These are phyloP conservation scores for Coemansia sp. DNA, from an alignment of 192 early-diverging fungal genomes.

Conservation along the genomic window DNA sequence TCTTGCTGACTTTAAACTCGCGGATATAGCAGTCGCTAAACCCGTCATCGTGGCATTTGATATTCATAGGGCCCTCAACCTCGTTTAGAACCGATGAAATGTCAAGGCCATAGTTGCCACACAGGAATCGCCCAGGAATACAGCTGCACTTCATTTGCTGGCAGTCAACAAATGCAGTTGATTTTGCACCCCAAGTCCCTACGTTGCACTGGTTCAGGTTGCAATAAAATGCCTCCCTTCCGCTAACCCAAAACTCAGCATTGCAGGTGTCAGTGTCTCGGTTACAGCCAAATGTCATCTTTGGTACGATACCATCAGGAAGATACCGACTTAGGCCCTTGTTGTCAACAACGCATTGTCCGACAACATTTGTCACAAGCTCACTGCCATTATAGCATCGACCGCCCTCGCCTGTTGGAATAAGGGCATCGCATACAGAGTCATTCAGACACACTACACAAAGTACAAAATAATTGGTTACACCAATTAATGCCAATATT, in stretches of 20 bases:
- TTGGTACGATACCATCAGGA: constrained; percentile 65
- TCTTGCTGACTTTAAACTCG: constrained; percentile 36
- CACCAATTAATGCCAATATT: too few relatives aligned
- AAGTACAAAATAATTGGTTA: too few relatives aligned
- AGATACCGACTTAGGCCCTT: constrained; percentile 52
- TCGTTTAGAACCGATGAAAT: constrained; percentile 78
- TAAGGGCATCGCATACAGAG: constrained; percentile 64
- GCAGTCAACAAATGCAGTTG: constrained; percentile 64
- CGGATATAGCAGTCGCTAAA: constrained; percentile 83
- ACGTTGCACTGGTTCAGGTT: constrained; percentile 74
- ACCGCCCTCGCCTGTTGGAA: constrained; percentile 68
- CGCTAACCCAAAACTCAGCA: constrained; percentile 86
- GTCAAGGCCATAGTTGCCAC: constrained; percentile 80
- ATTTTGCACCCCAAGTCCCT: constrained; percentile 40
- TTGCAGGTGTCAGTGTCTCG: constrained; percentile 60
- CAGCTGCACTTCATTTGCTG: constrained; percentile 77
- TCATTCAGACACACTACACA: constrained; percentile 64
- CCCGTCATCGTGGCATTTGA: constrained; percentile 68
- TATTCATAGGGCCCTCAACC: constrained; percentile 76
- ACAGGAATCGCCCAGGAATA: constrained; percentile 76
- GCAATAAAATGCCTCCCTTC: constrained; percentile 90
- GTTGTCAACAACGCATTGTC: constrained; percentile 76
- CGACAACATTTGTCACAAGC: constrained; percentile 66
- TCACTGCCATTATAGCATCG: constrained; percentile 75
- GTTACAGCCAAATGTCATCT: constrained; percentile 76